These are phyloP conservation scores for Peronospora farinosa DNA, from an alignment of 352 stramenopile species.

Conservation along the genomic window DNA sequence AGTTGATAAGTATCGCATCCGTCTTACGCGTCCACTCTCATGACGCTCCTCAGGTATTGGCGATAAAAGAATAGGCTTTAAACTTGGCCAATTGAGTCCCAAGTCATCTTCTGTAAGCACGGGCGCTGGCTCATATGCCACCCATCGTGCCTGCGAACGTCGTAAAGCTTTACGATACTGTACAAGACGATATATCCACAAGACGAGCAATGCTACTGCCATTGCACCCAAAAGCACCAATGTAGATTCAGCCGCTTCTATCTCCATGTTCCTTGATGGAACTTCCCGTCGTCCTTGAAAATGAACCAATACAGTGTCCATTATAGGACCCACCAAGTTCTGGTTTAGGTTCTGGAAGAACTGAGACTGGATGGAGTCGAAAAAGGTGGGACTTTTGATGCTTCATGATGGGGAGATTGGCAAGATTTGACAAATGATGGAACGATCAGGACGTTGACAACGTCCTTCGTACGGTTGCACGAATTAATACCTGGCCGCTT, in stretches of 20 bases:
- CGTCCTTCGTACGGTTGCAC: neutral
- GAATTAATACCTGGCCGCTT: too few relatives aligned
- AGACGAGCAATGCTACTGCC: conserved; percentile 32
- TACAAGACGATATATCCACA: conserved; percentile 57
- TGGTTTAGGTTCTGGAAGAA: conserved; percentile 1
- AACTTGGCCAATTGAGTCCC: conserved; percentile 42
- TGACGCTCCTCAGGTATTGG: conserved; percentile 59
- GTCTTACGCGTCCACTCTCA: conserved; percentile 41
- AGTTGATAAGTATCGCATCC: too few relatives aligned
- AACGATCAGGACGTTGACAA: conserved; percentile 2
- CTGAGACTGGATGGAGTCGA: conserved; percentile 13
- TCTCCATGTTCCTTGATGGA: conserved; percentile 31
- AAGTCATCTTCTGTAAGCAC: conserved; percentile 29
- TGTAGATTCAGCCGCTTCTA: conserved; percentile 35
- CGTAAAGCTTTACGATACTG: conserved; percentile 54
- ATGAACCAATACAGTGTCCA: conserved; percentile 19
- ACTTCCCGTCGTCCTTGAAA: conserved; percentile 23
- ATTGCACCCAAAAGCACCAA: conserved; percentile 36
- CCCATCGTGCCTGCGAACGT: conserved; percentile 60
- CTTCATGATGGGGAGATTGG: neutral
- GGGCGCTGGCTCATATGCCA: conserved; percentile 39
- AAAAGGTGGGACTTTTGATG: neutral
- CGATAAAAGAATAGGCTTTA: conserved; percentile 55
- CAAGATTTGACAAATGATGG: neutral
- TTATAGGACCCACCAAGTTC: neutral